Base-by-base conservation (phyloP, 495 filamentous ascomycete genomes). In the Amorphotheca resinae region DNA sequence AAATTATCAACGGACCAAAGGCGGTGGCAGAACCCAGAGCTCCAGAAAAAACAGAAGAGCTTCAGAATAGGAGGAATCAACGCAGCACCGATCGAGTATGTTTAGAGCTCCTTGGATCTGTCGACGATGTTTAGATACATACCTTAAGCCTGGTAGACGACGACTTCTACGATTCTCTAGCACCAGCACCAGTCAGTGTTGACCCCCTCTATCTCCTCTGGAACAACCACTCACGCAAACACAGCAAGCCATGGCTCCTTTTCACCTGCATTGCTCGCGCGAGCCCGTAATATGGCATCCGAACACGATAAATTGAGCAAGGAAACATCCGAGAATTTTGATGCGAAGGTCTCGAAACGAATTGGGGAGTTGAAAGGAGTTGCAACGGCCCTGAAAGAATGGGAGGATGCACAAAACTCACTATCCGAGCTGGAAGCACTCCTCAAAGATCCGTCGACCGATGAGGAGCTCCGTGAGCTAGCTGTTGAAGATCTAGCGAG, bases 361-460 rank as follows among this genome's bases (percentile, higher is more conserved):
- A 64, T 78, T 2, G 87, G 89, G 33, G 84, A 93, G 57, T 61
- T 93, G 31, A 69, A 74, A 22, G 61, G 67, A n/a, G 72, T 93
- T 7, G 71, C 76, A 23, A 58, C 63, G 18, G 79, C 83, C 1
- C 56, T 95, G 46, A 74, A 72, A 52, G 75, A 86, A 58, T 91
- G 77, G 58, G 73, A 85, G 28, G 59, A 66, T 8, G 70, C 77
- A 2, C 68, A 65, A 11, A 61, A 71, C n/a, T 70, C 68, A 1
- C 63, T 76, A 31, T 45, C 48, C 11, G 74, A 78, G 52, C 69
- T 80, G 15, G 62, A 60, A 2, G 53, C 59, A 12, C 62, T 79
- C 23, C 55, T 74, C 3, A 52, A 70, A 9, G 63, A 65, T 32
- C 55, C 57, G 6, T 47, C 60, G 49, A 61, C 69, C 35, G 66